phyloP scores from a whole-genome alignment of 129 eudicot genomes.

The Deinandra increscens region DNA sequence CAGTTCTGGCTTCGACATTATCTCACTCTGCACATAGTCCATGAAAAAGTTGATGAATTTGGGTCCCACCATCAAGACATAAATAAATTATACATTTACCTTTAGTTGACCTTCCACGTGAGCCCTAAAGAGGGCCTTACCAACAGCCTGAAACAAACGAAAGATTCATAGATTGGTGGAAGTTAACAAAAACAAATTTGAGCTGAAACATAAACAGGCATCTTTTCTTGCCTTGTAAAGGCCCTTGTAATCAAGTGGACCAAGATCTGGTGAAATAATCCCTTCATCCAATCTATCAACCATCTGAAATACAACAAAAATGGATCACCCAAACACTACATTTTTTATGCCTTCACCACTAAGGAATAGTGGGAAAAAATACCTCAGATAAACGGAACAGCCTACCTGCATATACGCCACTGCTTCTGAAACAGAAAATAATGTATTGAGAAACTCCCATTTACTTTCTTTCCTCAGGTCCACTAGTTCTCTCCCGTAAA shows the following conservation, averaged over 20 bases:
- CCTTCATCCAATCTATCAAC: constrained; percentile 97
- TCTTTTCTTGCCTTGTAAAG: constrained; percentile 82
- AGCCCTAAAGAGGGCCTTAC: constrained; percentile 98
- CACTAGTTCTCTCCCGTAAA: constrained; percentile 95
- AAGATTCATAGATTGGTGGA: neutral
- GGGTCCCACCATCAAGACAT: constrained; percentile 21
- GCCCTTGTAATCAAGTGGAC: constrained; percentile 85
- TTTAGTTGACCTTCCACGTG: constrained; percentile 98
- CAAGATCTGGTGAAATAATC: constrained; percentile 64
- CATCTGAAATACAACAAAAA: constrained; percentile 54
- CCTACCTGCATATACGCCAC: constrained; percentile 97
- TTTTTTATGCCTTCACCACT: constrained; percentile 3
- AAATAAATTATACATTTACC: constrained; percentile 42
- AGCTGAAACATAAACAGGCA: neutral
- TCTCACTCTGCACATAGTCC: constrained; percentile 66
- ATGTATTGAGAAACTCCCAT: constrained; percentile 95
- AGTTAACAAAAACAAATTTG: constrained; percentile 6
- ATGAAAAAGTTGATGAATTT: constrained; percentile 23
- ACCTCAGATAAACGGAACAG: constrained; percentile 17
- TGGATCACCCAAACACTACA: constrained; percentile 4
- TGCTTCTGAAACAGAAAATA: constrained; percentile 96
- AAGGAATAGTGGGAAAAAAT: constrained; percentile 3
- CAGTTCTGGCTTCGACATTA: constrained; percentile 95
- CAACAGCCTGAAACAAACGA: constrained; percentile 76
- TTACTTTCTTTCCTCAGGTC: constrained; percentile 86